Evolutionary conservation across 192 early-diverging fungal species (phyloP), one percentile per base, ranked within the genome.

Genomic region (Backusella psychrophila): DNA sequence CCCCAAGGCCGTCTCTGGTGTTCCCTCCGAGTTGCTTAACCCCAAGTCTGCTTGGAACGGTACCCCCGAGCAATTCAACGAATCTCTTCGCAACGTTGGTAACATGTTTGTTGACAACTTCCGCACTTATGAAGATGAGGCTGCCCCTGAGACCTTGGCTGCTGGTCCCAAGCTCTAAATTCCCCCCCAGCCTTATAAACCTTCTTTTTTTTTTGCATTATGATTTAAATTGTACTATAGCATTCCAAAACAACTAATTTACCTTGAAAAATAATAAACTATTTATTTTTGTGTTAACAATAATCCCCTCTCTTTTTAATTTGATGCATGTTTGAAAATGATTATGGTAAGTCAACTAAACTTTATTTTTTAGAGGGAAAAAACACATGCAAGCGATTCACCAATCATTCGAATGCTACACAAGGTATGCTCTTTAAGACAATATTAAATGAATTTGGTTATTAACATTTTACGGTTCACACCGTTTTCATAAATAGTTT

Each of bases 91-190:
- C 70, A 92, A 93, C 83, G 89, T 98, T 36, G 97, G 92, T 68
- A 78, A 74, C 36, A 89, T 95, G 35, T 98, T 98, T 86, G 87
- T 89, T 77, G 87, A 94, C 26, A 97, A 98, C 89, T 98, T 98
- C 83, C 89, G 89, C 78, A 87, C 84, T 74, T 98, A 92, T 77
- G 88, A 89, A 46, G 91, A 92, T 79, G 89, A 93, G 75, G 88
- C 93, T 72, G 88, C 91, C 59, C 74, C 89, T 66, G 93, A 92
- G 68, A 91, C 94, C 72, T 82, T 94, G 59, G 87, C 87, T 56
- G 91, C 91, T 73, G 96, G 91, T 31, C 93, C 93, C 52, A 84
- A 86, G 76, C 63, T 90, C 66, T 75, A 72, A 72, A 53, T 63
- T 0, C 14, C 23, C 66, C 33, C 33, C 31, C 23, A 15, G n/a